A percentile compares a stretch with the other conserved stretches of the same genome.
phyloP scores from a whole-genome alignment of 768 basidiomycete species.

The Amanita fuliginea region DNA sequence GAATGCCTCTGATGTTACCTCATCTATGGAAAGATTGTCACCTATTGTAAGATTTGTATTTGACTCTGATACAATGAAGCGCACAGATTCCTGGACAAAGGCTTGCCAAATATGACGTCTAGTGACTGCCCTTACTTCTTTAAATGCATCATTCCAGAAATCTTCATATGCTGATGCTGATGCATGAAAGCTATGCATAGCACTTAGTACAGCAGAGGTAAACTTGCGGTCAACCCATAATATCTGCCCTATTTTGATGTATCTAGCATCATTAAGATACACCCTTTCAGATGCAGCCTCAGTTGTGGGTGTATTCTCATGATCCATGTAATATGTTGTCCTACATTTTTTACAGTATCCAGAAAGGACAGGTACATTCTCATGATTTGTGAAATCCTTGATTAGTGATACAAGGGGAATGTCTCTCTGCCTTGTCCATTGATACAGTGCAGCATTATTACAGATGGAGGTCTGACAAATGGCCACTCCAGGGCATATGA shows the following conservation, averaged over 20 bases:
- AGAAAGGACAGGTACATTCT: background rate
- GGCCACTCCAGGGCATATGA: background rate
- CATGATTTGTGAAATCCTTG: background rate
- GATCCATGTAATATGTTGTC: background rate
- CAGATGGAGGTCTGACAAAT: background rate
- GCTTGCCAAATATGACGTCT: too few species aligned
- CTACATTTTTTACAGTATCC: background rate
- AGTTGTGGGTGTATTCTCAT: background rate
- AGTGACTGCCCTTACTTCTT: too few species aligned
- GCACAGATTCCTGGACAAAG: too few species aligned
- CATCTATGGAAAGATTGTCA: conserved; percentile 4
- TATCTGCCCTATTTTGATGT: too few species aligned
- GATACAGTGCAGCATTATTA: background rate
- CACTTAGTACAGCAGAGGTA: too few species aligned
- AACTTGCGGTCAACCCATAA: too few species aligned
- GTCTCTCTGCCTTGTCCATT: background rate
- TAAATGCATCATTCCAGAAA: too few species aligned
- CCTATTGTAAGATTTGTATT: too few species aligned
- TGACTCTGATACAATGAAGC: too few species aligned
- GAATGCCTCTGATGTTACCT: conserved; percentile 10
- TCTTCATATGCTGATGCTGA: too few species aligned
- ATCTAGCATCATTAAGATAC: background rate
- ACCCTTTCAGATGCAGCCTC: background rate
- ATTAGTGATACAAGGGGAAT: background rate
- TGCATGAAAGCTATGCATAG: too few species aligned